Evolutionary conservation across 192 early-diverging fungal genomes (phyloP), one percentile per base, ranked within the genome.

Genomic region (Podochytrium sp.): DNA sequence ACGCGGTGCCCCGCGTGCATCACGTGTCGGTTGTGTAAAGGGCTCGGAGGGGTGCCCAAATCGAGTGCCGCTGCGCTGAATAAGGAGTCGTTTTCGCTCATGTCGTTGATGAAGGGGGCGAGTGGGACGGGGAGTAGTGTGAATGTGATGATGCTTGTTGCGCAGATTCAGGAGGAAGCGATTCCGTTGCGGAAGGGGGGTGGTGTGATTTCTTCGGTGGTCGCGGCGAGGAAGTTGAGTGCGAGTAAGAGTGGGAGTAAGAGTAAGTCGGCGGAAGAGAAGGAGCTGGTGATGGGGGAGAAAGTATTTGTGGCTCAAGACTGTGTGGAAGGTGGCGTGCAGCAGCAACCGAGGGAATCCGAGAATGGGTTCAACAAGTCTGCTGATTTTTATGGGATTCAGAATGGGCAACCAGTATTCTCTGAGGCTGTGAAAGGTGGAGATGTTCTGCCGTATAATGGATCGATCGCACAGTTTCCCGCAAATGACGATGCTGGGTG

Each of bases 1-100:
- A 43, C 63, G 6, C 63, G 63, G 4, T 65, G 63, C 63, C 14
- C 38, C n/a, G 25, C 23, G 14, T 65, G 63, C 14, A 32, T 65
- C 40, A 65, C 63, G 38, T 65, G 63, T 25, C 41, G 30, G 38
- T 27, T 35, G 1, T 65, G 63, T 29, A 40, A 43, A 3, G 63
- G 63, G 6, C 12, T 2, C 27, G 63, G 63, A 33, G 38, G 29
- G 16, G 37, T 62, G 30, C 60, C 14, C 6, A 62, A 62, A 39
- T 27, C 35, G 33, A 14, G 20, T 2, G 55, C 20, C 12, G 29
- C 55, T n/a, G n/a, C n/a, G n/a, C n/a, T n/a, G n/a, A n/a, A n/a
- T n/a, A n/a, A n/a, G n/a, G n/a, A n/a, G n/a, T n/a, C n/a, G n/a
- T n/a, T n/a, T n/a, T 47, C 43, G 10, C 20, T 47, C 10, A 47